Evolutionary conservation across 768 basidiomycete genomes (phyloP).

Genomic region (Trametes punicea): DNA sequence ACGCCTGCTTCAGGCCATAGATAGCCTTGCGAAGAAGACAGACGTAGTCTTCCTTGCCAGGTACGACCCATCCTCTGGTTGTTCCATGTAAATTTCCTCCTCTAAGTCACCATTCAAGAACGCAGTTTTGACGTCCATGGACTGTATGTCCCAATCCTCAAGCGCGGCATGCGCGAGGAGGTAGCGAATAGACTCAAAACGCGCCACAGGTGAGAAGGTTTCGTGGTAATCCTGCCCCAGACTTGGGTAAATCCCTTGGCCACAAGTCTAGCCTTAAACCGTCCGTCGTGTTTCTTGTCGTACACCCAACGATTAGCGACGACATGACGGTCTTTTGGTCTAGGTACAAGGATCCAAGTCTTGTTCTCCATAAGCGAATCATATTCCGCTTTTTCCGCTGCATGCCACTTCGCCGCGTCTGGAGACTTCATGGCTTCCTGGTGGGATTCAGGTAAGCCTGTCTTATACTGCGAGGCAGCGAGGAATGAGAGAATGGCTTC

Average conservation of each 20-base stretch:
- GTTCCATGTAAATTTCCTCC: constrained; percentile 29
- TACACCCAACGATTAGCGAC: not conserved
- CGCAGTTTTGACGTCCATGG: constrained; percentile 27
- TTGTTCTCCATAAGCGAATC: constrained; percentile 4
- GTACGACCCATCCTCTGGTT: constrained; percentile 21
- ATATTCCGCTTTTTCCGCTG: not conserved
- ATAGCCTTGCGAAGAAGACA: constrained; percentile 26
- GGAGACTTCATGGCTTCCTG: not conserved
- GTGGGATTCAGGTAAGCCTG: not conserved
- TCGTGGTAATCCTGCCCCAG: constrained; percentile 29
- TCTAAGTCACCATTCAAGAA: constrained; percentile 30
- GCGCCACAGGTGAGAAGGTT: constrained; percentile 27
- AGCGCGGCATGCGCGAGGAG: constrained; percentile 26
- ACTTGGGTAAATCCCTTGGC: constrained; percentile 36
- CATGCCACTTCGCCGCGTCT: not conserved
- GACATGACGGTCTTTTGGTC: constrained; percentile 21
- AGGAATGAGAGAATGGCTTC: not conserved
- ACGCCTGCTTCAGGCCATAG: constrained; percentile 32
- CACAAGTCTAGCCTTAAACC: constrained; percentile 34
- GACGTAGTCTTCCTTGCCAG: constrained; percentile 24
- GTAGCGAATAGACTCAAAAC: constrained; percentile 21
- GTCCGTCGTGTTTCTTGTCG: not conserved
- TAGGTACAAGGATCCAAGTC: not conserved
- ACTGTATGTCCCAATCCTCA: constrained; percentile 25
- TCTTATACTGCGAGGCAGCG: not conserved